Evolutionary conservation across 768 basidiomycete genomes (phyloP).

Genomic region (Mycena haematopus): DNA sequence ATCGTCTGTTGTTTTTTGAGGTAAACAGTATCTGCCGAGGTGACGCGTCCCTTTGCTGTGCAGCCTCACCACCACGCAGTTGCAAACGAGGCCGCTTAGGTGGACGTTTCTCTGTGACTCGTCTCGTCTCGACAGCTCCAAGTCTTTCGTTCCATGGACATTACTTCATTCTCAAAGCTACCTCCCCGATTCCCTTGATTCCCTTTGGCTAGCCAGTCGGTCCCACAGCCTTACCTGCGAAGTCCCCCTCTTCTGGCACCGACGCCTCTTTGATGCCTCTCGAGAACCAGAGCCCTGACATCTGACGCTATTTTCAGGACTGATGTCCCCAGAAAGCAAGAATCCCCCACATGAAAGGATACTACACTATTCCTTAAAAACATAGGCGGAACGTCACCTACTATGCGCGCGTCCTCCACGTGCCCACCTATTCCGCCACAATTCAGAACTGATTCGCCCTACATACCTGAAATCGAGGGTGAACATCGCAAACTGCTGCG

Average conservation of each 20-base stretch:
- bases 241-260: conserved; percentile 6
- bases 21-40: conserved; percentile 12
- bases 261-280: conserved; percentile 4
- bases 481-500: conserved; percentile 6
- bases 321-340: conserved; percentile 21
- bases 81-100: conserved; percentile 26
- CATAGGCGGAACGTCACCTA: conserved; percentile 10
- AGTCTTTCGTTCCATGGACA: conserved; percentile 8
- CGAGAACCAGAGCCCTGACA: conserved; percentile 15
- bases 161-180: conserved; percentile 16
- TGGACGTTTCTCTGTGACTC: conserved; percentile 14
- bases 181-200: conserved; percentile 4
- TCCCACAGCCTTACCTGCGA: conserved; percentile 21
- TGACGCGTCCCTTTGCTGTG: conserved; percentile 24
- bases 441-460: neutral
- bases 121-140: neutral
- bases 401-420: conserved; percentile 21
- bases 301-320: neutral
- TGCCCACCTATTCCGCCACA: conserved; percentile 2
- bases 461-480: conserved; percentile 14
- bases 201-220: neutral
- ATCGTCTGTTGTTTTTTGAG: conserved; percentile 22
- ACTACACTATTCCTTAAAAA: conserved; percentile 25
- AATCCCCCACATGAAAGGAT: conserved; percentile 12
- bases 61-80: conserved; percentile 6